Percentiles rank a stretch among this genome's conserved stretches.
Conservation (phyloP, 78 protist species). For the Dictyostelium brefeldianum region DNA sequence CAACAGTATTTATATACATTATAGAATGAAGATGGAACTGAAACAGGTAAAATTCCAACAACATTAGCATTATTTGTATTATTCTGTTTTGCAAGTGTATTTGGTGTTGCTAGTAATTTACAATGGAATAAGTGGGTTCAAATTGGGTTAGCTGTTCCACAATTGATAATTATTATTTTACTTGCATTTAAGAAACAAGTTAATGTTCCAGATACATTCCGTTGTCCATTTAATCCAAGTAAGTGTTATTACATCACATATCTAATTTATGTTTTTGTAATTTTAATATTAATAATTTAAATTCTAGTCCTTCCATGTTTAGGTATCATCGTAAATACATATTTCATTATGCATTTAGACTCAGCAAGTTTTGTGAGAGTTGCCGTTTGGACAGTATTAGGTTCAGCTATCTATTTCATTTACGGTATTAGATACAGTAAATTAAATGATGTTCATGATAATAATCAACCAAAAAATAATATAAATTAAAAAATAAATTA, state of each 20-base stretch:
- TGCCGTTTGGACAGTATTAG: conserved; percentile 74
- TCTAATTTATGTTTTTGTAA: no score
- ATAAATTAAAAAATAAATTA: no score
- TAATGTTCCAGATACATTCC: conserved; percentile 14
- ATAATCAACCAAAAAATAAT: no score
- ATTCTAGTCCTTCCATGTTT: conserved; percentile 69
- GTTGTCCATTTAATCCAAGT: conserved; percentile 69
- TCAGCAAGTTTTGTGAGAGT: conserved; percentile 53
- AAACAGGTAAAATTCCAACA: not conserved
- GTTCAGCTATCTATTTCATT: conserved; percentile 73
- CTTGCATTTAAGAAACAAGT: conserved; percentile 22
- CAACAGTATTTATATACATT: no score
- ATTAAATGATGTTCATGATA: no score
- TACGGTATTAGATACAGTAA: no score
- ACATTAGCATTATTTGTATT: not conserved
- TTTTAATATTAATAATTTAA: no score
- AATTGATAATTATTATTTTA: not conserved
- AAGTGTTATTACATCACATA: no score
- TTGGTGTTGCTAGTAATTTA: conserved; percentile 32
- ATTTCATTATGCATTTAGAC: conserved; percentile 65
- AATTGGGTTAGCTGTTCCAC: not conserved
- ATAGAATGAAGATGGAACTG: conserved; percentile 15
- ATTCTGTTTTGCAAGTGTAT: conserved; percentile 31
- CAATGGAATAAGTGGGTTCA: conserved; percentile 12
- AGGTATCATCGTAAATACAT: conserved; percentile 77